Percentiles rank a stretch among this genome's conserved stretches.
These are phyloP conservation scores for Gamsiella multidivaricata DNA, from an alignment of 192 early-diverging fungal genomes.

Conservation along the genomic window DNA sequence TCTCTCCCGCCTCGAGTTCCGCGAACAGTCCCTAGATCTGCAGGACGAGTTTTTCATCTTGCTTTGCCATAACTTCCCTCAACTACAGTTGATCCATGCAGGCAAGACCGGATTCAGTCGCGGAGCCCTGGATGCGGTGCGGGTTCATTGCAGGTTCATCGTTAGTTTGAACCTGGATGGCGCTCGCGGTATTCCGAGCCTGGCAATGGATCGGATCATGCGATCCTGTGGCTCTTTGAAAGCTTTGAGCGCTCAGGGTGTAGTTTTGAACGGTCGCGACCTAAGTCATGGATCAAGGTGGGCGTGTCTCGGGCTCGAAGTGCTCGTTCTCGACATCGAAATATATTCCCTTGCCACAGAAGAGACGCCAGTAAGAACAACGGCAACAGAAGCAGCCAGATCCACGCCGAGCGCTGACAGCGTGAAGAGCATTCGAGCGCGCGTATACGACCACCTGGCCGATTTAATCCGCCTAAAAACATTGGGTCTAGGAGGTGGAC, in stretches of 20 bases:
- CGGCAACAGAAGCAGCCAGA: neutral
- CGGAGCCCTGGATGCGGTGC: slow-evolving; percentile 12
- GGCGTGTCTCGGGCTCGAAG: slow-evolving; percentile 28
- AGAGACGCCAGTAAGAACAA: neutral
- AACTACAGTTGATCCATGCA: slow-evolving; percentile 41
- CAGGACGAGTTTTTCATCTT: slow-evolving; percentile 50
- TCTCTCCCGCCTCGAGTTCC: slow-evolving; percentile 25
- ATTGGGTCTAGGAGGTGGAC: slow-evolving; percentile 45
- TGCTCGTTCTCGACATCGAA: slow-evolving; percentile 32
- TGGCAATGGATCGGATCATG: slow-evolving; percentile 7
- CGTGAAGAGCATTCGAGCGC: slow-evolving; percentile 1
- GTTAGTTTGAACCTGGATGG: slow-evolving; percentile 44
- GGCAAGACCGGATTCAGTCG: slow-evolving; percentile 42
- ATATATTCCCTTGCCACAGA: slow-evolving; percentile 7
- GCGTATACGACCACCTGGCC: slow-evolving; percentile 21
- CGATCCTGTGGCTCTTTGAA: slow-evolving; percentile 12
- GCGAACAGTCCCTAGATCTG: slow-evolving; percentile 37
- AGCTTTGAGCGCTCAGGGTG: slow-evolving; percentile 22
- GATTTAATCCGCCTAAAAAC: slow-evolving; percentile 14
- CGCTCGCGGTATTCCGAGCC: slow-evolving; percentile 38
- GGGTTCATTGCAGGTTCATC: slow-evolving; percentile 12
- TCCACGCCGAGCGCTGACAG: neutral
- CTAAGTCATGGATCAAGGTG: slow-evolving; percentile 6
- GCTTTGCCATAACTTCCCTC: slow-evolving; percentile 21
- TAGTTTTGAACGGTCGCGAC: slow-evolving; percentile 43